Evolutionary conservation across 2,329 filamentous ascomycete genomes (phyloP), one percentile per base, ranked within the genome.

Genomic region (Fusarium odoratissimum): DNA sequence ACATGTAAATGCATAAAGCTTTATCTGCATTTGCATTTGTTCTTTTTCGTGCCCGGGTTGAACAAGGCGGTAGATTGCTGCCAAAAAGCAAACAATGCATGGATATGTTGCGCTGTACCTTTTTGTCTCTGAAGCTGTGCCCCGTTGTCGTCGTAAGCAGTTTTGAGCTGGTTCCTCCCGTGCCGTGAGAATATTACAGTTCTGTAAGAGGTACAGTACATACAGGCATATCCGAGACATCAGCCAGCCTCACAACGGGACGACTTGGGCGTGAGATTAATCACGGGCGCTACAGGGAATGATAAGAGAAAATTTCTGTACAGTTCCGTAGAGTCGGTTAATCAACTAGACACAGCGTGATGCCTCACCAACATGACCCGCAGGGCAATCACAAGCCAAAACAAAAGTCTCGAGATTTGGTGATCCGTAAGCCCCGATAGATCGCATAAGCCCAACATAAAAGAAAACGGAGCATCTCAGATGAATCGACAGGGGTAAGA

Each of bases 171-270:
- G 54, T 48, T 62, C 42, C 31, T 60, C 38, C 70, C 66, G 63
- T 42, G 54, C 55, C 64, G 44, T 60, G 54, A 66, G 66, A 64
- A 64, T 60, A 57, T 69, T 69, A 45, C 58, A 45, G 49, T 48
- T 54, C 49, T 54, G 33, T 40, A 12, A 28, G 25, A 30, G 25
- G 48, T 51, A 35, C 30, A 23, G 46, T 14, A 51, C 30, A 33
- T 31, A 41, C 46, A 67, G 55, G 65, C 48, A 69, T 58, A 65
- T 68, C 75, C 73, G 75, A 77, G 72, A 77, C 75, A 76, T 67
- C 67, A 55, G 64, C 62, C 66, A 66, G 55, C 65, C 52, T 57
- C 51, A 56, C 30, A 35, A 57, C 59, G 60, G 33, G 31, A 60
- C 51, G 57, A 45, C 45, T 69, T 72, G 55, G 48, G 31, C 16